Percentiles rank a stretch among this genome's conserved stretches.
phyloP scores from a whole-genome alignment of 305 asterid genomes.

The Ilex paraguariensis region DNA sequence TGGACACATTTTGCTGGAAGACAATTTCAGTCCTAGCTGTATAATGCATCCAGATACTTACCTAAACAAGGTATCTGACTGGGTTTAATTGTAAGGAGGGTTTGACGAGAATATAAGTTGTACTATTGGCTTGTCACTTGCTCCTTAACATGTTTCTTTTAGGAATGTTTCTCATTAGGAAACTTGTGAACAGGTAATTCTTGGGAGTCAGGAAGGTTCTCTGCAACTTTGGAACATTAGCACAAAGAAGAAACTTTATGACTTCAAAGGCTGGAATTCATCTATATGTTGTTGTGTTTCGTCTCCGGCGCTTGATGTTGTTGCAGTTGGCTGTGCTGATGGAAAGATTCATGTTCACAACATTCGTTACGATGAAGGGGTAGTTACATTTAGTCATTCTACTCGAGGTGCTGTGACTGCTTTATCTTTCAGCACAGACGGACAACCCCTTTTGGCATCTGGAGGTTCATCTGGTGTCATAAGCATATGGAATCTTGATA shows the following conservation, averaged over 20 bases:
- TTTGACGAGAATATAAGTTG: conserved; percentile 2
- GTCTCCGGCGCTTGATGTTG: conserved; percentile 93
- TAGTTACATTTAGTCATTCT: conserved; percentile 72
- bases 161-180: conserved; percentile 14
- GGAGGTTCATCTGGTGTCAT: conserved; percentile 96
- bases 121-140: conserved; percentile 10
- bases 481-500: conserved; percentile 96
- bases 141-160: background rate
- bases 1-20: conserved; percentile 60
- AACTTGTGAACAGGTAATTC: conserved; percentile 45
- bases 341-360: conserved; percentile 87
- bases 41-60: conserved; percentile 95
- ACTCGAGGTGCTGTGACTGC: conserved; percentile 80
- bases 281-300: conserved; percentile 73
- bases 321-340: conserved; percentile 85
- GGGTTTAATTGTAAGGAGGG: conserved; percentile 2
- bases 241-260: conserved; percentile 71
- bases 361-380: conserved; percentile 70
- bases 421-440: conserved; percentile 85
- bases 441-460: conserved; percentile 89
- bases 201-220: conserved; percentile 83
- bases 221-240: conserved; percentile 89
- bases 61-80: conserved; percentile 67
- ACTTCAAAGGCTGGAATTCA: conserved; percentile 81
- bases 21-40: conserved; percentile 75